Evolutionary conservation across 1,139 yeast species (phyloP).

Genomic region (Pichia norvegensis): DNA sequence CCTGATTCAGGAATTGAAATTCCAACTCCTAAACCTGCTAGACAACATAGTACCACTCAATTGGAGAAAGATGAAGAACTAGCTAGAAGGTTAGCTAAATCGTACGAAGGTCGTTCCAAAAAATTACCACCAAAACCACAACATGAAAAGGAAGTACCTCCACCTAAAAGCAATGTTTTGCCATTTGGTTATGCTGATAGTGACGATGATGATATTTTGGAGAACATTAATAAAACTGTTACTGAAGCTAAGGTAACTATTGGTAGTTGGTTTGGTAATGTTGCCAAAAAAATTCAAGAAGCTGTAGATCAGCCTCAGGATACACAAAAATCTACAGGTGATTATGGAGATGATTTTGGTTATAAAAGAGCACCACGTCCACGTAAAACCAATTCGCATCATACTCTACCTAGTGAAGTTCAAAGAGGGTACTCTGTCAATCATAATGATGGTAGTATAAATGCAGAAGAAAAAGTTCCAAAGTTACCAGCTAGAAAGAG

Average conservation of each 20-base stretch:
- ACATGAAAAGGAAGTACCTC: not conserved
- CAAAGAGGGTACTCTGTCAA: constrained; percentile 3
- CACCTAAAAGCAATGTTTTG: not conserved
- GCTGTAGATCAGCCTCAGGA: constrained; percentile 16
- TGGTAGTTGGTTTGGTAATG: constrained; percentile 73
- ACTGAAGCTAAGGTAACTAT: constrained; percentile 79
- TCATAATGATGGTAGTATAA: not conserved
- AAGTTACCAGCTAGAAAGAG: constrained; percentile 9
- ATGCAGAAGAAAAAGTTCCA: constrained; percentile 7
- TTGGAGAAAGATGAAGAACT: constrained; percentile 72
- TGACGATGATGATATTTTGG: constrained; percentile 50
- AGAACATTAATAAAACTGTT: constrained; percentile 63
- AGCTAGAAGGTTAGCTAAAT: constrained; percentile 74
- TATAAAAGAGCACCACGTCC: not conserved
- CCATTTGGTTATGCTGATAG: constrained; percentile 24
- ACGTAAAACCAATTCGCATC: constrained; percentile 8
- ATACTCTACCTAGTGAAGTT: constrained; percentile 4
- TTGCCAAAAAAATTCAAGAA: constrained; percentile 49
- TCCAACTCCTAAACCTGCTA: constrained; percentile 27
- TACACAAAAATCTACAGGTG: not conserved
- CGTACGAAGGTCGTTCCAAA: constrained; percentile 38
- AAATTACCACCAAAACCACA: not conserved
- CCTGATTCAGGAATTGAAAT: constrained; percentile 63
- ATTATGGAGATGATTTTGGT: not conserved
- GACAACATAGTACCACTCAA: constrained; percentile 31